These are phyloP conservation scores for Mortierella alpina DNA, from an alignment of 192 early-diverging fungal species.

Conservation along the genomic window DNA sequence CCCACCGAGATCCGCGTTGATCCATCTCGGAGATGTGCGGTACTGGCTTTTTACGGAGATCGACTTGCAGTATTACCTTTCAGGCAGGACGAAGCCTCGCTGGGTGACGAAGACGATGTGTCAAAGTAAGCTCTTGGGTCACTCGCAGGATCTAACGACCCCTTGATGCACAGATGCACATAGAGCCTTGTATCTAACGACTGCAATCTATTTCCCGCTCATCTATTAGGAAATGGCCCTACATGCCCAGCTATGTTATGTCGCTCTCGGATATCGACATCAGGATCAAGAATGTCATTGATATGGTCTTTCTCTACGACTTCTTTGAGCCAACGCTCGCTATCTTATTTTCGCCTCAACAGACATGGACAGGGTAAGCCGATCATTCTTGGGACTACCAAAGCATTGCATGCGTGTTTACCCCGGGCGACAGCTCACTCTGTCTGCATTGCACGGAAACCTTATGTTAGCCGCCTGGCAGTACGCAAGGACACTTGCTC, in stretches of 20 bases:
- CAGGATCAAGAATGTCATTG: slow-evolving; percentile 82
- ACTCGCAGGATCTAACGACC: too few species aligned
- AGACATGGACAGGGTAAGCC: slow-evolving; percentile 88
- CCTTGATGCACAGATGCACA: neutral
- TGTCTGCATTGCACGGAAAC: neutral
- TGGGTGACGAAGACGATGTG: slow-evolving; percentile 67
- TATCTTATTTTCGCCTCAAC: slow-evolving; percentile 87
- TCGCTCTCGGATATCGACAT: slow-evolving; percentile 67
- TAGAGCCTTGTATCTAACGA: neutral
- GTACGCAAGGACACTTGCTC: slow-evolving; percentile 76
- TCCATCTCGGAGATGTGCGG: slow-evolving; percentile 89
- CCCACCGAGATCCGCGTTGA: slow-evolving; percentile 79
- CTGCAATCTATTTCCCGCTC: neutral
- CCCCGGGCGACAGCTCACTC: too few species aligned
- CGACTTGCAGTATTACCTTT: slow-evolving; percentile 92
- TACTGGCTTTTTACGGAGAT: slow-evolving; percentile 89
- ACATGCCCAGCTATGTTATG: slow-evolving; percentile 79
- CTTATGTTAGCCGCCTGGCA: slow-evolving; percentile 64
- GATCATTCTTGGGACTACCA: neutral
- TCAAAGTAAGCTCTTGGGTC: slow-evolving; percentile 56
- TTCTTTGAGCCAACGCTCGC: slow-evolving; percentile 95
- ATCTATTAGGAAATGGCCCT: slow-evolving; percentile 65
- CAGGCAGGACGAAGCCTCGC: slow-evolving; percentile 68
- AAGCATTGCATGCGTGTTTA: too few species aligned
- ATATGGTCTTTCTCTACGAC: slow-evolving; percentile 91